These are phyloP conservation scores for Solanum piurae DNA, from an alignment of 257 asterid species.

Conservation along the genomic window DNA sequence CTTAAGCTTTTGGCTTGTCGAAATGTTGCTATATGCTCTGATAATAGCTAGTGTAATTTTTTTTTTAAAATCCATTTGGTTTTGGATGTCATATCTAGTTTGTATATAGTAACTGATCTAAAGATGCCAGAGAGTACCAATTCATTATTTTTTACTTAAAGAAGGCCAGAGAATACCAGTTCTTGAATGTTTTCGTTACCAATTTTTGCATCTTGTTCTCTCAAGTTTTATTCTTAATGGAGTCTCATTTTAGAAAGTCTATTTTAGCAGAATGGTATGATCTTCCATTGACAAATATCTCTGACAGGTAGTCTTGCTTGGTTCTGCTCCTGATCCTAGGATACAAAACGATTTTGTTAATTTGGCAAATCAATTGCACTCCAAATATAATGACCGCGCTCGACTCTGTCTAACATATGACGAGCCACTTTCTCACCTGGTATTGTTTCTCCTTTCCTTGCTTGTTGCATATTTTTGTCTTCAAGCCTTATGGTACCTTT, in stretches of 20 bases:
- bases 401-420: conserved; percentile 85
- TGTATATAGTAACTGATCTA: neutral
- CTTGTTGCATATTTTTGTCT: neutral
- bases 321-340: conserved; percentile 97
- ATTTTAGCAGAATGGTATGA: neutral
- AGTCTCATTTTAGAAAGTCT: neutral
- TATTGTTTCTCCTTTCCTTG: conserved; percentile 13
- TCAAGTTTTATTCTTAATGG: neutral
- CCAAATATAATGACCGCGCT: conserved; percentile 62
- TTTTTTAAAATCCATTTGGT: neutral
- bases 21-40: neutral
- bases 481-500: neutral
- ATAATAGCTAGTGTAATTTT: neutral
- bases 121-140: neutral
- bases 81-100: neutral
- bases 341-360: conserved; percentile 82
- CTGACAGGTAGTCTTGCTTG: conserved; percentile 79
- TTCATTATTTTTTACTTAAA: neutral
- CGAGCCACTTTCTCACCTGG: conserved; percentile 99
- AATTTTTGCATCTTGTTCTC: neutral
- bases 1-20: neutral
- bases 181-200: neutral
- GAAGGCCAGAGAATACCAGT: neutral
- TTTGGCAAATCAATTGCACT: conserved; percentile 80
- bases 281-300: conserved; percentile 16